Base-by-base conservation (phyloP, 441 rosid genomes). In the Erodium trifolium region DNA sequence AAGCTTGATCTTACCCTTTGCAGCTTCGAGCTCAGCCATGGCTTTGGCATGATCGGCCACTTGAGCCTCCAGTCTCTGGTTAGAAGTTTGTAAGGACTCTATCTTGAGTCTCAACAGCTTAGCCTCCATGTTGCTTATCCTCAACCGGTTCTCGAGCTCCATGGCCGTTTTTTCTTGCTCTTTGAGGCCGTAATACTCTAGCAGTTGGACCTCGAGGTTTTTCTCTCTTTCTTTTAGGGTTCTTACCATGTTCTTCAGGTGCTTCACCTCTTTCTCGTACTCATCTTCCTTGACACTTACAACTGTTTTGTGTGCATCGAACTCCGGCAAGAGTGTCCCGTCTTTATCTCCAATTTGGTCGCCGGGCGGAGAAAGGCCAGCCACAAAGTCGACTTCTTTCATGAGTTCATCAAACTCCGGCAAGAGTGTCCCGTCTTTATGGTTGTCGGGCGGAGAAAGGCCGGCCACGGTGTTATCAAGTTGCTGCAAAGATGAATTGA, bases 151-250 rank as follows among this genome's bases (percentile, higher is more conserved):
- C 67, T 88, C 85, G 39, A 93, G 86, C 79, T 93, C 98, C 79
- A 79, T 75, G 4, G 83, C 83, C 19, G 85, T 81, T 8, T 87
- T 68, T 77, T 89, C 90, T 75, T 88, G 93, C 76, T 91, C 96
- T 77, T 89, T 91, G n/a, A 87, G 88, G 31, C 95, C 95, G 67
- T 93, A 91, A 66, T 83, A 93, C 77, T 93, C 96, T 1, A 89
- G 82, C 71, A 93, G 65, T 77, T 86, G 89, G 16, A 73, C 82
- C 82, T 93, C 96, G 0, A 91, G 91, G 68, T 79, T 81, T 72
- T 84, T 85, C 78, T 91, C 97, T 78, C 85, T 82, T 70, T 89
- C 97, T 71, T 64, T 82, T 8, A 93, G 89, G 51, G 73, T 72
- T 68, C 80, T 72, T 35, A 91, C 89, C 34, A 79, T 80, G 82